Base-by-base conservation (phyloP, 345 rosid species). In the Psidium guajava region DNA sequence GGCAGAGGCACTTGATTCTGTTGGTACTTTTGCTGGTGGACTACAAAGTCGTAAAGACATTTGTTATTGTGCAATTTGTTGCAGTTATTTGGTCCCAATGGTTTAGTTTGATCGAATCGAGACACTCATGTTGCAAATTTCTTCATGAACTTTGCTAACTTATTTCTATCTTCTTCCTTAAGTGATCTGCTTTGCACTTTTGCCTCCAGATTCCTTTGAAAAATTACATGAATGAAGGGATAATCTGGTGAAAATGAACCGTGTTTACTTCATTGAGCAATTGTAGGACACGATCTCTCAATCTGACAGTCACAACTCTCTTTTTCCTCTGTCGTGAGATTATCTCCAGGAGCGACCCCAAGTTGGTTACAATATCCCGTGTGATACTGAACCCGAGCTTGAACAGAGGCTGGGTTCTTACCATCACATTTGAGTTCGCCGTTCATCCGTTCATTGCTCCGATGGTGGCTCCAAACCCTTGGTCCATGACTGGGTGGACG, bases 401-500 rank as follows among this genome's bases (percentile, higher is more conserved):
- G 91, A 32, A 95, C 92, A 0, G 92, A 28, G 9, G 86, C 91
- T 3, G 89, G 4, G 50, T 90, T 92, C 11, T 89, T 90, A 0
- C 92, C 93, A 18, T 90, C 36, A 2, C 36, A 36, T 36, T 36
- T 36, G 36, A 36, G 36, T 36, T 36, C 36, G 36, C 36, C 36
- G 36, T 36, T 36, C 36, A 36, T 36, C 96, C 88, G 84, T 95
- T 93, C 25, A 93, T 93, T 81, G 92, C 95, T 4, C 91, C 85
- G 81, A 92, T 93, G 40, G 94, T 93, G 69, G 93, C 92, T 8
- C 96, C 90, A 52, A 93, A 93, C 9, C 95, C 97, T 86, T 93
- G 92, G 83, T 83, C 52, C 2, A 91, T 36, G 3, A 91, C 91
- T 0, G 93, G 88, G 9, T 90, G 94, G n/a, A 92, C 90, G 50